Evolutionary conservation across 805 yeast genomes (phyloP), one percentile per base, ranked within the genome.

Genomic region (Sugiyamaella floridensis): DNA sequence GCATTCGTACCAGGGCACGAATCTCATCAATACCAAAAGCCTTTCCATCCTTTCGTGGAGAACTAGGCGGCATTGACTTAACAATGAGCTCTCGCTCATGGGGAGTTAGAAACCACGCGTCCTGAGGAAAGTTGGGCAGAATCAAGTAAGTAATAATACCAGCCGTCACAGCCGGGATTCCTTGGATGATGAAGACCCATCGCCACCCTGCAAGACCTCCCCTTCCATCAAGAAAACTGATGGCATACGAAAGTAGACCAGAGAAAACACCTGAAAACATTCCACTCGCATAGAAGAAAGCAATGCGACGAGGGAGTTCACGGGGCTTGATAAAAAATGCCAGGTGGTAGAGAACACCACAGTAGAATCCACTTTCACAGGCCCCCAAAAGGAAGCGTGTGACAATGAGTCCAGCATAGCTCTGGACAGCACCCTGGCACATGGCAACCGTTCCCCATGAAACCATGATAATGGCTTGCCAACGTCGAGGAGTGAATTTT

Each of bases 81-180:
- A 44, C 29, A 5, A 52, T 47, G 9, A 55, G 41, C 19, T 47
- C 51, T 26, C 45, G 47, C 47, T 57, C 60, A 26, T 55, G 47
- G 20, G 48, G 55, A 7, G 53, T 45, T 16, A 67, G 42, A 45
- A 50, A 59, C 41, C 18, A 47, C 62, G 57, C 75, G 73, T 49
- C 65, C 66, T 67, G 67, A 18, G 83, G 83, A 68, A 74, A 71
- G 56, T 77, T 79, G 20, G 82, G 83, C 20, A 74, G 52, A 46
- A 66, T 55, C 48, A 68, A 59, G 50, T 64, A 67, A 14, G 52
- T 49, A 40, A 26, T 22, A n/a, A 49, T 32, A 12, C 52, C 52
- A 11, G 34, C 29, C 3, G 20, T 7, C n/a, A 74, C 57, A 12
- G 77, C 71, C 22, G 71, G 57, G 3, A 68, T 53, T 3, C 78